Conservation (phyloP, 805 yeast genomes). For the Hermanozyma aechmeae region DNA sequence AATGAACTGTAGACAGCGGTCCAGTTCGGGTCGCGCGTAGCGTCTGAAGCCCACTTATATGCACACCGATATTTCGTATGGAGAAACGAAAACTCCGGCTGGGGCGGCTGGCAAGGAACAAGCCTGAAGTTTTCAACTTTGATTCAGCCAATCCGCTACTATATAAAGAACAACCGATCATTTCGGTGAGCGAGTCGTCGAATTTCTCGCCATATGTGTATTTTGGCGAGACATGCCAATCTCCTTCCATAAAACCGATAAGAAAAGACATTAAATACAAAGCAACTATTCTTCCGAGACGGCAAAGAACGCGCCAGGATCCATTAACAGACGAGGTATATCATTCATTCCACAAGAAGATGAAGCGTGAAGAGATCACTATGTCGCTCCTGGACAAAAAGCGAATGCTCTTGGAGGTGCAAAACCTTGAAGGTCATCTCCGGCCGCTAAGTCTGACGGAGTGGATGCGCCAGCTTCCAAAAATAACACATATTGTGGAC, state of each 20-base stretch:
- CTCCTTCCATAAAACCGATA: not conserved
- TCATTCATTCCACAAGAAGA: constrained; percentile 42
- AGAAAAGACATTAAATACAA: not conserved
- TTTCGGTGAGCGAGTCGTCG: no score
- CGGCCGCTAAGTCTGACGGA: constrained; percentile 30
- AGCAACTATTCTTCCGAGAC: constrained; percentile 10
- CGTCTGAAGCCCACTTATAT: no score
- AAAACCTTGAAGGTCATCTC: constrained; percentile 37
- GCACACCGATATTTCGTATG: no score
- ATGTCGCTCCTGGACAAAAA: constrained; percentile 48
- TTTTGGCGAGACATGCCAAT: constrained; percentile 5
- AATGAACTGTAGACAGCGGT: no score
- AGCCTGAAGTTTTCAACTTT: constrained; percentile 21
- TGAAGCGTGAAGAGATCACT: constrained; percentile 57
- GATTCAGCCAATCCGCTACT: constrained; percentile 21
- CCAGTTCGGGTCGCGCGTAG: no score
- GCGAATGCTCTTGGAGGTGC: constrained; percentile 47
- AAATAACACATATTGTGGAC: constrained; percentile 43
- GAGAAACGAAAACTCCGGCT: constrained; percentile 21
- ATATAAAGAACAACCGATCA: constrained; percentile 14
- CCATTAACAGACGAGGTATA: constrained; percentile 40
- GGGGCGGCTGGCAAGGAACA: constrained; percentile 8
- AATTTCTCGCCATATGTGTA: no score
- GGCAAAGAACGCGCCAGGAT: constrained; percentile 14
- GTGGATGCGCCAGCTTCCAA: constrained; percentile 39